Percentiles rank a stretch among this genome's conserved stretches.
Conservation (phyloP, 2,329 filamentous ascomycete genomes). For the Monilinia laxa region DNA sequence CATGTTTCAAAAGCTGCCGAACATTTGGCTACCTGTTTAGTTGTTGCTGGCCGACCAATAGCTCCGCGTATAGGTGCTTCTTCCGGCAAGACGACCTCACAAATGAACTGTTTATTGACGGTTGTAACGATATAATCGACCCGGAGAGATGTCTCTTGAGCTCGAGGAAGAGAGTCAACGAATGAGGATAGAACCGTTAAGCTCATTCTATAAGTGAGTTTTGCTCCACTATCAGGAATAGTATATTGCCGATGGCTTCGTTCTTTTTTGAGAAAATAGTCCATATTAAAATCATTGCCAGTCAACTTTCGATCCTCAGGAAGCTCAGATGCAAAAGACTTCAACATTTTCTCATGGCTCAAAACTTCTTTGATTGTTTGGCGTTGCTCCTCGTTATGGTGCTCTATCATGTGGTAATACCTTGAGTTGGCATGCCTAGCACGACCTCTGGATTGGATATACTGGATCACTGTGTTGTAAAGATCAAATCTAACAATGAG, state of each 20-base stretch:
- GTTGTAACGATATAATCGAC: constrained; percentile 63
- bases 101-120: constrained; percentile 61
- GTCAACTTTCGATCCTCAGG: constrained; percentile 71
- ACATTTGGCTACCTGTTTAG: constrained; percentile 78
- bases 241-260: constrained; percentile 47
- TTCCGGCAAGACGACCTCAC: constrained; percentile 77
- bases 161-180: constrained; percentile 62
- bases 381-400: constrained; percentile 61
- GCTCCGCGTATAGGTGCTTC: constrained; percentile 68
- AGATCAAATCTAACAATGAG: constrained; percentile 77
- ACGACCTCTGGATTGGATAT: constrained; percentile 87
- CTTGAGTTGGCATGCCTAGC: constrained; percentile 75
- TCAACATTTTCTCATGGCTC: constrained; percentile 62
- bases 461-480: constrained; percentile 87
- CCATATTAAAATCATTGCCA: constrained; percentile 57
- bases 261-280: constrained; percentile 54
- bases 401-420: constrained; percentile 83
- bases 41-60: constrained; percentile 61
- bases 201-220: constrained; percentile 73
- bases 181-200: constrained; percentile 72
- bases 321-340: constrained; percentile 71
- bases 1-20: constrained; percentile 87
- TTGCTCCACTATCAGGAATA: constrained; percentile 69
- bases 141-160: constrained; percentile 40
- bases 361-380: constrained; percentile 59